Evolutionary conservation across 225 moss, liverwort and hornwort genomes (phyloP), one percentile per base, ranked within the genome.

Genomic region (Lunularia cruciata): DNA sequence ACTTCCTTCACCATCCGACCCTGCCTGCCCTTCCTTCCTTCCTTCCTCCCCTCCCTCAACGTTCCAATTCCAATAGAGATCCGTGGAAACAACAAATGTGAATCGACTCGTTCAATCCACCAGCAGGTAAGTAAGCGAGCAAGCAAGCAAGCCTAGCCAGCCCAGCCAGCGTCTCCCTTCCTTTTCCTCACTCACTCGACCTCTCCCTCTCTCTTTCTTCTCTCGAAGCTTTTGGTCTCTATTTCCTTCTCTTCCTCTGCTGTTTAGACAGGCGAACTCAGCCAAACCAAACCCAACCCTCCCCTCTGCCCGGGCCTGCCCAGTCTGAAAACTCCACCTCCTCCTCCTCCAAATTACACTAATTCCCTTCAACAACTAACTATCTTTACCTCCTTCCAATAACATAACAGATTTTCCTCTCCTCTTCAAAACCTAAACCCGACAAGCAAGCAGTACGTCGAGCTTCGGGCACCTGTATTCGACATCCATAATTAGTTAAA

Each of bases 41-140:
- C 36, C 55, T 69, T 33, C 63, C 14, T 31, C 57, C 23, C 47
- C 33, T 49, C 65, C 45, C 65, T 65, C 65, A 65, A 45, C 65
- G 65, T 67, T 67, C 51, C 33, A 52, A 67, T 36, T 67, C 20
- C 67, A 51, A 67, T 51, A 49, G 67, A 35, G 49, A 67, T 51
- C 49, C 51, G 33, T 51, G 22, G 6, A 43, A 43, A 31, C 63
- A 64, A 4, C 46, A 64, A 45, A 64, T 46, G 18, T 64, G 63
- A 64, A 64, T 43, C 63, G 63, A 45, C 40, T 61, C 61, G 38
- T 40, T 40, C 3, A 33, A 19, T 18, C 22, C 22, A 38, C 45
- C 63, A 64, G 30, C 59, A 22, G 14, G 45, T 46, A 6, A 46
- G 26, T 26, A 46, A 46, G 6, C 49, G 5, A 20, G 46, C 42